Percentiles rank a stretch among this genome's conserved stretches.
Conservation (phyloP, 169 alveolate species). For the Toxoplasma gondii region DNA sequence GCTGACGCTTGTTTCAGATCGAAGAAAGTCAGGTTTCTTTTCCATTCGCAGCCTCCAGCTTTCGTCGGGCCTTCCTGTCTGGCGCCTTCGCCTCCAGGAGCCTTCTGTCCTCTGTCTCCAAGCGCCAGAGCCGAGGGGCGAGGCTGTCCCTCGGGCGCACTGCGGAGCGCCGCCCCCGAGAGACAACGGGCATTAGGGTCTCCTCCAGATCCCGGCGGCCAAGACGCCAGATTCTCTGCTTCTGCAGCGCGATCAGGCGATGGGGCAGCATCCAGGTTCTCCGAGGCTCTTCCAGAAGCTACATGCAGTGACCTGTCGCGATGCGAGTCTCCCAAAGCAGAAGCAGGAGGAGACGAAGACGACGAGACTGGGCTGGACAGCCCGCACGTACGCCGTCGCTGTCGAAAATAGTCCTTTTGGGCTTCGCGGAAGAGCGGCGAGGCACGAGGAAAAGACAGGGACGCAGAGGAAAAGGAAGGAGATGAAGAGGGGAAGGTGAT, state of each 20-base stretch:
- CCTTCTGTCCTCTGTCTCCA: background rate
- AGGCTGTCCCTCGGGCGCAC: too few species aligned
- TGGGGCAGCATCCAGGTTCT: too few species aligned
- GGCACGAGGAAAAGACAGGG: background rate
- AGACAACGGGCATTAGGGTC: too few species aligned
- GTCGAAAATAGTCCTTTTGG: background rate
- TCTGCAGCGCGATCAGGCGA: too few species aligned
- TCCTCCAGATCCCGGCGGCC: too few species aligned
- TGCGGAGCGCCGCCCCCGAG: too few species aligned
- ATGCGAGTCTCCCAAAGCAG: background rate
- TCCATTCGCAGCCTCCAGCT: background rate
- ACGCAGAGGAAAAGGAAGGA: background rate
- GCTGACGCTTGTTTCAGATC: background rate
- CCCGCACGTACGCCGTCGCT: background rate
- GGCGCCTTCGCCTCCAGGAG: background rate
- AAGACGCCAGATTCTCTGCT: too few species aligned
- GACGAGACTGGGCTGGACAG: background rate
- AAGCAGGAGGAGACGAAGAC: background rate
- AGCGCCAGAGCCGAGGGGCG: background rate
- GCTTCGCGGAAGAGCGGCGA: conserved; percentile 27
- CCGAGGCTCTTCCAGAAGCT: too few species aligned
- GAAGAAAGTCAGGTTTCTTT: background rate
- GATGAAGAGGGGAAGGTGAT: background rate
- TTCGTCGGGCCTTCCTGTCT: background rate
- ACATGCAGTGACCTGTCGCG: too few species aligned